Base-by-base conservation (phyloP, 345 rosid species). In the Eucalyptus cloeziana region DNA sequence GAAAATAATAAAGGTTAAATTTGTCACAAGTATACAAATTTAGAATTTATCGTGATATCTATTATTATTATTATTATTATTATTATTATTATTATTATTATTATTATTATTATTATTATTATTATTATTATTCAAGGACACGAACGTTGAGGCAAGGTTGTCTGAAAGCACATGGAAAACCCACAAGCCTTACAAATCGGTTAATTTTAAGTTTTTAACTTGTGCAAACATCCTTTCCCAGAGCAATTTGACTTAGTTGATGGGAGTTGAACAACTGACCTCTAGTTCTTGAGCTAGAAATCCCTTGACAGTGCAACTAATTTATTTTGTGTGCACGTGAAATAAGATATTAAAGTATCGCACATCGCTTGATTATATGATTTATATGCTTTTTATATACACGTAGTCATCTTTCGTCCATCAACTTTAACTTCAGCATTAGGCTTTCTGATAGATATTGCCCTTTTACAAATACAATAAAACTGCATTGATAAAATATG, bases 21-120 rank as follows among this genome's bases (percentile, higher is more conserved):
- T 56, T 56, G 21, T 56, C 1, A 56, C 0, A 8, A 0, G 6
- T 56, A 0, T 56, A 56, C 4, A 1, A 10, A 22, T 56, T 22
- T 56, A 21, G 5, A 0, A 6, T 56, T 56, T 56, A 7, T 56
- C 5, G 0, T 7, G 10, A 2, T 54, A 54, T 19, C 4, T 1
- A 54, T 24, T 7, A 0, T 54, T 54, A 7, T 54, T 54, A 1
- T 51, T 17, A 17, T 51, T 51, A 52, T 17, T 51, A 17, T 51
- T 51, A 47, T 50, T 50, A 52, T 24, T 7, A 0, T 52, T 52
- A 7, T 52, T 54, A 1, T 51, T 17, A 17, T 51, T 51, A 52
- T 17, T 51, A 17, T 51, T 37, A 37, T 37, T 37, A 37, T 37
- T 37, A 37, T 51, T 50, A 50, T 50, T 51, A 47, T 50, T 50